Conservation (phyloP, 2,329 filamentous ascomycete genomes). For the Fusarium annulatum region DNA sequence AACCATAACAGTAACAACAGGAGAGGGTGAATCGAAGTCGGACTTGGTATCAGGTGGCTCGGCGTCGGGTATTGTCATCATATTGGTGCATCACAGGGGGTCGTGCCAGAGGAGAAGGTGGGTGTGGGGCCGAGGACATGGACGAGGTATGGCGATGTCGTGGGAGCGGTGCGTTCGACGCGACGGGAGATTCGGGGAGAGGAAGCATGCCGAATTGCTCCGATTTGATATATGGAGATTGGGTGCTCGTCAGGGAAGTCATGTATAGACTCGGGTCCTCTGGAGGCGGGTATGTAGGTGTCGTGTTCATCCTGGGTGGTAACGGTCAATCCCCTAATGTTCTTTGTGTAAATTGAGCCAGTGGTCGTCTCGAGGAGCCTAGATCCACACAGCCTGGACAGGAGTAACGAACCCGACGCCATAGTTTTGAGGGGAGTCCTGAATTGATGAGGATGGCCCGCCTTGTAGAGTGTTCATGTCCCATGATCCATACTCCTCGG, state of each 20-base stretch:
- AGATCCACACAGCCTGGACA: conserved; percentile 71
- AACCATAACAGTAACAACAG: conserved; percentile 33
- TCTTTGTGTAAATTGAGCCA: conserved; percentile 53
- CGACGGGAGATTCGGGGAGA: conserved; percentile 58
- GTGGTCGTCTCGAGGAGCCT: conserved; percentile 55
- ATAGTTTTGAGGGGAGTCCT: conserved; percentile 56
- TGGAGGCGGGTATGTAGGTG: conserved; percentile 57
- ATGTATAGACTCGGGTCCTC: conserved; percentile 55
- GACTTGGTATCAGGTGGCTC: conserved; percentile 42
- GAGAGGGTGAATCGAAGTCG: conserved; percentile 33
- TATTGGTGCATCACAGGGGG: conserved; percentile 46
- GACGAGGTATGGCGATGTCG: conserved; percentile 55
- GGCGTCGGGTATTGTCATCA: conserved; percentile 52
- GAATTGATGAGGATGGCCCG: conserved; percentile 59
- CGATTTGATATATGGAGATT: conserved; percentile 59
- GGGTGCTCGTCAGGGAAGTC: conserved; percentile 52
- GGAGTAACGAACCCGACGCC: conserved; percentile 71
- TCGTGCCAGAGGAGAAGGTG: conserved; percentile 51
- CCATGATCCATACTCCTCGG: conserved; percentile 65
- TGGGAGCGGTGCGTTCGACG: conserved; percentile 49
- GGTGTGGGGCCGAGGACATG: conserved; percentile 50
- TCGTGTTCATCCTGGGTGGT: conserved; percentile 63
- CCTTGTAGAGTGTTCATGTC: conserved; percentile 58
- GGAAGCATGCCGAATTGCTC: conserved; percentile 58
- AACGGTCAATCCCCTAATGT: conserved; percentile 66